Percentiles rank a stretch among this genome's conserved stretches.
These are phyloP conservation scores for Kwoniella pini DNA, from an alignment of 768 basidiomycete species.

Conservation along the genomic window DNA sequence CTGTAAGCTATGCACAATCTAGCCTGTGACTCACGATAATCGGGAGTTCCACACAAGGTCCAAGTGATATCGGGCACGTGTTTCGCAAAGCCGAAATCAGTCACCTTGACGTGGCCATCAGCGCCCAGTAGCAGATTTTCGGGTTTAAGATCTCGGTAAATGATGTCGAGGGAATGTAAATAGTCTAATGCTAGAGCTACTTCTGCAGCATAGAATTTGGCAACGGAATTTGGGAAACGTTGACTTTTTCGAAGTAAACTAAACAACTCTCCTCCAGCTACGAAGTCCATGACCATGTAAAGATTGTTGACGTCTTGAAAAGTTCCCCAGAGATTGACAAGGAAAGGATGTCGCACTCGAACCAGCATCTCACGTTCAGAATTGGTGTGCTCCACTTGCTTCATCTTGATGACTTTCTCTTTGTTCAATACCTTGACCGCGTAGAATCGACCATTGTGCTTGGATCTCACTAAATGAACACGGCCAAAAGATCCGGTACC, in stretches of 20 bases:
- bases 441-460: conserved; percentile 92
- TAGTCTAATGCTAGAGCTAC: conserved; percentile 56
- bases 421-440: conserved; percentile 94
- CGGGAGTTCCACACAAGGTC: conserved; percentile 56
- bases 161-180: conserved; percentile 56
- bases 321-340: conserved; percentile 93
- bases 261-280: conserved; percentile 61
- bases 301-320: conserved; percentile 55
- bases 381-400: conserved; percentile 57
- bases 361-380: conserved; percentile 57
- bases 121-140: conserved; percentile 82
- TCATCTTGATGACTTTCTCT: conserved; percentile 76
- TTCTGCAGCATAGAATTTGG: conserved; percentile 57
- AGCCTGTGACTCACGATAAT: conserved; percentile 50
- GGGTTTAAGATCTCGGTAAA: conserved; percentile 56
- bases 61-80: conserved; percentile 53
- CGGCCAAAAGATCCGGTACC: conserved; percentile 55
- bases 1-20: conserved; percentile 5
- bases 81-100: conserved; percentile 82
- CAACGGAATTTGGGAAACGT: conserved; percentile 56
- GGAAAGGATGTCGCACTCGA: conserved; percentile 60
- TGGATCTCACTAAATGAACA: conserved; percentile 69
- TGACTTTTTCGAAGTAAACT: conserved; percentile 87
- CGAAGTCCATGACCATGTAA: conserved; percentile 58
- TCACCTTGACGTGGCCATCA: conserved; percentile 97